Evolutionary conservation across 164 flowering plant species (phyloP), one percentile per base, ranked within the genome.

Genomic region (Echeveria elegans): DNA sequence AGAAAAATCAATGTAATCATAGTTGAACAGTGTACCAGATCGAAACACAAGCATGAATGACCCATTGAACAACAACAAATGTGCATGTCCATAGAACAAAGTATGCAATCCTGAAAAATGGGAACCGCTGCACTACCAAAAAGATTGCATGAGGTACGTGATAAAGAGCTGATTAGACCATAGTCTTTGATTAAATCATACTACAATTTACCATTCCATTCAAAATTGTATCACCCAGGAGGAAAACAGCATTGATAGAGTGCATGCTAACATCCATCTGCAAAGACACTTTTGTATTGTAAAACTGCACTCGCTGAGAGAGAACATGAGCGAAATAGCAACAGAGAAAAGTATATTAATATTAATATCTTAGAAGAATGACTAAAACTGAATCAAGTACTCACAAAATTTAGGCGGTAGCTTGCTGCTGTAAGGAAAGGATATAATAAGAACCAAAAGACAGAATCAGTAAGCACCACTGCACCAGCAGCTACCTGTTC

Each of bases 81-180:
- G 41, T 32, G 29, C 18, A 36, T 29, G 66, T 63, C 66, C 66
- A 63, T 8, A 37, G 29, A 14, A 63, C 45, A 31, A 63, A 63
- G 29, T 63, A 63, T 31, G 66, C 66, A n/a, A 63, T 63, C 45
- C 66, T 63, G 45, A 36, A 63, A 31, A 63, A 63, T 8, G 66
- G 66, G 41, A 63, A 63, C 47, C 66, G 45, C 66, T 63, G 66
- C 66, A 63, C 5, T 4, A n/a, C 6, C 4, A 40, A 37, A 40
- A 15, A 34, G 45, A 36, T 32, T 21, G 29, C 12, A 63, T 37
- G 5, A 63, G 32, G 21, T 32, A 62, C 18, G 5, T 23, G 45
- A 63, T 11, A 63, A 40, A 10, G 9, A n/a, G 45, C 21, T 15
- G 7, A 28, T 12, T 4, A 63, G 0, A 36, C 37, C 18, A 1